Base-by-base conservation (phyloP, 306 rosid genomes). In the Argentina anserina region DNA sequence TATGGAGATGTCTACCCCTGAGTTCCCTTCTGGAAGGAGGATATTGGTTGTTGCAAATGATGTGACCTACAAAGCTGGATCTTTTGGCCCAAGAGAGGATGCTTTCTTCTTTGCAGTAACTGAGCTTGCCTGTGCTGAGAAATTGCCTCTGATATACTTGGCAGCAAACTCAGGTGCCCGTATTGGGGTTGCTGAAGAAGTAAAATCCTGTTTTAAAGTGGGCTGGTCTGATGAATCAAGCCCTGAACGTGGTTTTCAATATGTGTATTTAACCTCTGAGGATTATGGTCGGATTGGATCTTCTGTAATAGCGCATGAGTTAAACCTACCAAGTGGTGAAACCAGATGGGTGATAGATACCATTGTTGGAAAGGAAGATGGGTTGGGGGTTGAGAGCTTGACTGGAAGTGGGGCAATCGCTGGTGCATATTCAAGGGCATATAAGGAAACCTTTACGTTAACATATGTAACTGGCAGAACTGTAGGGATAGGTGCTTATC, bases 121-220 rank as follows among this genome's bases (percentile, higher is more conserved):
- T 40, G 98, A 94, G 67, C 92, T 91, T 80, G 98, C 98, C 53
- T 91, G 97, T 79, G 78, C 84, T 21, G 87, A 78, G 80, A 94
- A 86, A 76, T 71, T 94, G 55, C 98, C 98, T 74, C 81, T 94
- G 72, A 91, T 94, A 75, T 94, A 94, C 85, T 75, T 94, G 82
- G 98, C 97, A 37, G 98, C 97, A 69, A 94, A 94, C 81, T 94
- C 98, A 81, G 98, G 98, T 74, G 98, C 97, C 34, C 97, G 96
- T 53, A 87, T 94, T 75, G 98, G 97, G 71, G 96, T 89, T 17
- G 97, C 98, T 6, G 97, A 91, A 79, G 98, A 94, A 89, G 92
- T 91, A 70, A 91, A 91, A 84, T 66, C 92, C 77, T 91, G 98
- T 85, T 91, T 94, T 80, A 88, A 77, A 83, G 97, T 94, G 79